These are phyloP conservation scores for Copromyces sp. DNA, from an alignment of 495 filamentous ascomycete species.

Conservation along the genomic window DNA sequence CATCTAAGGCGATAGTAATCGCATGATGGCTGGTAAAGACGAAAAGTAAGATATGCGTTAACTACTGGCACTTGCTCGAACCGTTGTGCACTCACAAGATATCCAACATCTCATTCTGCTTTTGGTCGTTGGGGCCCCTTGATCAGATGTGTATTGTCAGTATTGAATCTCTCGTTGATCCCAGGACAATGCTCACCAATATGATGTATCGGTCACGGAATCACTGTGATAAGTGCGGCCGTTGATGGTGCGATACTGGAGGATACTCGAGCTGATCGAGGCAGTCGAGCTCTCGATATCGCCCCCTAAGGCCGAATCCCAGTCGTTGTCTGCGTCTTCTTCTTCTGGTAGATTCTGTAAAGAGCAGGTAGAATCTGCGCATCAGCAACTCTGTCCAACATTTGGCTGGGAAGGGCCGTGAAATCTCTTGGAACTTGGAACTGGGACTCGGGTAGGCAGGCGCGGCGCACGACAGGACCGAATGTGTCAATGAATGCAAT, in stretches of 20 bases:
- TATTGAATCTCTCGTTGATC: not conserved
- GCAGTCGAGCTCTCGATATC: conserved; percentile 28
- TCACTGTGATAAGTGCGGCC: conserved; percentile 31
- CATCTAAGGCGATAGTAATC: conserved; percentile 36
- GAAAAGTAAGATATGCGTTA: not conserved
- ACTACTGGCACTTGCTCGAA: not conserved
- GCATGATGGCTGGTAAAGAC: conserved; percentile 22
- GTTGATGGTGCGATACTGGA: conserved; percentile 32
- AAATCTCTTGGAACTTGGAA: no score
- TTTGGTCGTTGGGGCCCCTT: conserved; percentile 31
- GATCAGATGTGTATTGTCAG: not conserved
- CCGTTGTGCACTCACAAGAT: conserved; percentile 20
- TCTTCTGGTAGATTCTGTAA: not conserved
- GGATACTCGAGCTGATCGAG: conserved; percentile 33
- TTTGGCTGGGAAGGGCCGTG: not conserved
- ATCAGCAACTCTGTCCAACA: not conserved
- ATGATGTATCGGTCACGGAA: conserved; percentile 16
- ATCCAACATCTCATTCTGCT: conserved; percentile 30
- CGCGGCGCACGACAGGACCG: no score
- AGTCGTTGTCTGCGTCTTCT: conserved; percentile 16
- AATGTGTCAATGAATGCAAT: no score
- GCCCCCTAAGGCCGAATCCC: conserved; percentile 28
- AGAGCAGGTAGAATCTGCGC: not conserved
- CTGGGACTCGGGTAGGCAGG: no score
- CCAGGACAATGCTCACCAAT: conserved; percentile 15